Conservation (phyloP, 176 grass and related monocot species). For the Bolboschoenus planiculmis region DNA sequence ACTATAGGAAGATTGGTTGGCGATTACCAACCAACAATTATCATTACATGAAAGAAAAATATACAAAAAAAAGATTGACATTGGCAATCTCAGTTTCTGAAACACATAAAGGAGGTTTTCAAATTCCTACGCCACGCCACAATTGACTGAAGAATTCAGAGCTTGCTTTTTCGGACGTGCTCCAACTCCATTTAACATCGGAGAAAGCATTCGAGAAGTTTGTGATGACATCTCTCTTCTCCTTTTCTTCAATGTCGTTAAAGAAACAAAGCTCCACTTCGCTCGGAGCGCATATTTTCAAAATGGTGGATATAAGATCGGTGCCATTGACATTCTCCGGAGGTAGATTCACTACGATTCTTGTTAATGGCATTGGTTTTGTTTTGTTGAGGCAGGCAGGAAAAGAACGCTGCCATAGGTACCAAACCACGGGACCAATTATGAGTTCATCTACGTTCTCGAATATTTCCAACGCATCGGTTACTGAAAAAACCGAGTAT, state of each 20-base stretch:
- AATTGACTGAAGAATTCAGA: conserved; percentile 7
- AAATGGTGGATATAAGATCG: conserved; percentile 25
- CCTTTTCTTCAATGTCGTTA: background rate
- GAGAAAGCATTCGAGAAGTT: conserved; percentile 25
- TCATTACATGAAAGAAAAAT: background rate
- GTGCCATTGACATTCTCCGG: background rate
- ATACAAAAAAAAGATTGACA: background rate
- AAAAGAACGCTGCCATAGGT: conserved; percentile 25
- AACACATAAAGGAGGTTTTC: background rate
- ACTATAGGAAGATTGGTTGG: background rate
- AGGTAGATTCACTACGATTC: conserved; percentile 46
- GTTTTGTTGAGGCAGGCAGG: background rate
- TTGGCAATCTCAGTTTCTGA: background rate
- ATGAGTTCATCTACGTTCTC: conserved; percentile 36
- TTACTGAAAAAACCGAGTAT: conserved; percentile 13
- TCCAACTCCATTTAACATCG: conserved; percentile 45
- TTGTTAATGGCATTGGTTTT: conserved; percentile 29
- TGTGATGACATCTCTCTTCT: background rate
- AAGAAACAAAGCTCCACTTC: conserved; percentile 58
- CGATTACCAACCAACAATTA: background rate
- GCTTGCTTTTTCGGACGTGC: conserved; percentile 25
- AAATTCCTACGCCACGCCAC: background rate
- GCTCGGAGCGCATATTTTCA: conserved; percentile 27
- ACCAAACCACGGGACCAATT: conserved; percentile 42
- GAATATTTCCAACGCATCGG: conserved; percentile 30